Percentiles rank a stretch among this genome's conserved stretches.
phyloP scores from a whole-genome alignment of 2,329 filamentous ascomycete species.

The Colletotrichum sp. region DNA sequence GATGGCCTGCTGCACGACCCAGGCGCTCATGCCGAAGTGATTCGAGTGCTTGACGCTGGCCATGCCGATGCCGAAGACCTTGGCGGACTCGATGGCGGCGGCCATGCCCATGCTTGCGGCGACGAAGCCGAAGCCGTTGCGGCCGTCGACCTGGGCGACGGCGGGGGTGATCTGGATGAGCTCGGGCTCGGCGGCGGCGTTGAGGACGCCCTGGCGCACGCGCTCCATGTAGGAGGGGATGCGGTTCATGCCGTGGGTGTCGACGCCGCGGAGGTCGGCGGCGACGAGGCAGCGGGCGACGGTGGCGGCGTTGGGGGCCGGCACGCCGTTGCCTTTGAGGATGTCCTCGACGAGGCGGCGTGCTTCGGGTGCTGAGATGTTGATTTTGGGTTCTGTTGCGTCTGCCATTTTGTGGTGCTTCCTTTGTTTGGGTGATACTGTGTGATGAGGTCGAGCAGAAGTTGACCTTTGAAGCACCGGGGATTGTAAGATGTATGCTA shows the following conservation, averaged over 20 bases:
- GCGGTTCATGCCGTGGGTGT: slow-evolving; percentile 79
- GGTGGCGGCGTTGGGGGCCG: slow-evolving; percentile 61
- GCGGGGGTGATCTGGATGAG: slow-evolving; percentile 71
- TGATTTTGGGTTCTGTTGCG: slow-evolving; percentile 25
- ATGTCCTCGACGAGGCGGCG: slow-evolving; percentile 56
- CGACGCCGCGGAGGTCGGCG: slow-evolving; percentile 79
- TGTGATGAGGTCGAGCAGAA: not conserved
- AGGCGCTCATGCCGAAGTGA: slow-evolving; percentile 84
- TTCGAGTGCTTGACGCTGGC: slow-evolving; percentile 78
- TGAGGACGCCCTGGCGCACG: slow-evolving; percentile 71
- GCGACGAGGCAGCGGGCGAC: slow-evolving; percentile 73
- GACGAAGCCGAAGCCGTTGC: slow-evolving; percentile 79
- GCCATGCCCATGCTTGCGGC: slow-evolving; percentile 71
- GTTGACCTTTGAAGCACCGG: not conserved
- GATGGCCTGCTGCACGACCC: slow-evolving; percentile 78
- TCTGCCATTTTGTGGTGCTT: slow-evolving; percentile 2
- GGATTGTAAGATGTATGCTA: not conserved
- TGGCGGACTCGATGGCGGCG: slow-evolving; percentile 70
- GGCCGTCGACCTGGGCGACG: slow-evolving; percentile 70
- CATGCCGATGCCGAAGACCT: slow-evolving; percentile 74
- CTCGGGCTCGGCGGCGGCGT: slow-evolving; percentile 62
- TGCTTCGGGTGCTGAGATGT: slow-evolving; percentile 45
- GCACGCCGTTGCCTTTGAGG: slow-evolving; percentile 66
- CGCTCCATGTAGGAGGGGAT: slow-evolving; percentile 80
- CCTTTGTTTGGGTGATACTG: not conserved